Base-by-base conservation (phyloP, 805 yeast genomes). In the Metschnikowia continentalis region DNA sequence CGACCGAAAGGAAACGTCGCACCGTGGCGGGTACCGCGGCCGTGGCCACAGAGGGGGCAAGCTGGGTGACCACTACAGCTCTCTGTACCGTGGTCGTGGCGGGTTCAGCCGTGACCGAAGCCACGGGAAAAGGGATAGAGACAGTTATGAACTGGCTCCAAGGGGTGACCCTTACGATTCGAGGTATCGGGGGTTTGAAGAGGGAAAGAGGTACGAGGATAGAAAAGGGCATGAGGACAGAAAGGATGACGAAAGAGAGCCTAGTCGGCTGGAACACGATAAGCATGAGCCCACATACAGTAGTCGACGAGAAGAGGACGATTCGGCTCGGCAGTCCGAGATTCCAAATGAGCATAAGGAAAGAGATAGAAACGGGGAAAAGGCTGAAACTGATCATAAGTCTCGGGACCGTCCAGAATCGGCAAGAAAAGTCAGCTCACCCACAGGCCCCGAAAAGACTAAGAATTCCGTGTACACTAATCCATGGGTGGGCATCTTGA, bases 401-500 rank as follows among this genome's bases (percentile, higher is more conserved):
- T 26, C 30, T 10, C 30, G 30, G 5, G 30, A 26, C 13, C 43
- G 43, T 3, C 43, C 43, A 13, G 43, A 40, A 11, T 40, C 43
- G 20, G 35, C 20, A 14, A 13, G 43, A 10, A 40, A 40, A 30
- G 35, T 26, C 22, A 15, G 43, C 23, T 17, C 43, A 19, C 43
- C 43, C 35, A 13, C 43, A 40, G 42, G 42, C 19, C n/a, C 42
- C 10, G 43, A 40, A n/a, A 40, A 15, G n/a, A 6, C 32, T 11
- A 39, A 40, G 10, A 35, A 35, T 23, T 8, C 44, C 32, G 42
- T 23, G 2, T 46, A 20, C 52, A 46, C 50, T 32, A 50, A 64
- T 42, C 74, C 74, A 1, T 71, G 76, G 76, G 63, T 70, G 22
- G 54, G 63, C 10, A 61, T 67, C 2, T 54, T 71, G 35, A 58